These are phyloP conservation scores for Fusarium lyarnte DNA, from an alignment of 2,329 filamentous ascomycete species.

Conservation along the genomic window DNA sequence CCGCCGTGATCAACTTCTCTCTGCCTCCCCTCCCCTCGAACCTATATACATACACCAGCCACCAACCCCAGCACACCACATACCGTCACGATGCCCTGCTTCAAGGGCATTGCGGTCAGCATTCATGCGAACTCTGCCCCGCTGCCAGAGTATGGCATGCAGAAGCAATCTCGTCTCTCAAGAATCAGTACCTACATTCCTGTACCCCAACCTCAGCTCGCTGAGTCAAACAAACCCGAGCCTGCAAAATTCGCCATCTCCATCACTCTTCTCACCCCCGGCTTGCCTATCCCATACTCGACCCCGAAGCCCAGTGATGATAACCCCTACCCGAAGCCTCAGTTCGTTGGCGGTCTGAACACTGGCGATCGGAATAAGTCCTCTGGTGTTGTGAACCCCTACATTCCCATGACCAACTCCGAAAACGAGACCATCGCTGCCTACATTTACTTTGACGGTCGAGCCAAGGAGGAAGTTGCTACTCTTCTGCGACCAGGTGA, in stretches of 20 bases:
- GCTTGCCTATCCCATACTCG: conserved; percentile 90
- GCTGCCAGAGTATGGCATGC: conserved; percentile 91
- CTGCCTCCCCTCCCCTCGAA: conserved; percentile 32
- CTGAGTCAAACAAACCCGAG: conserved; percentile 78
- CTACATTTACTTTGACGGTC: conserved; percentile 98
- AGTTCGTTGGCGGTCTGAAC: conserved; percentile 76
- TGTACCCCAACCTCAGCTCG: conserved; percentile 85
- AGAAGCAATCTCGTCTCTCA: conserved; percentile 89
- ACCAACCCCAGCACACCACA: conserved; percentile 14
- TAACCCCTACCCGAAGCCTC: conserved; percentile 83
- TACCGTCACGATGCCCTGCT: conserved; percentile 80
- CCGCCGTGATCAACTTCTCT: conserved; percentile 24
- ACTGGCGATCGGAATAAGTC: conserved; percentile 62
- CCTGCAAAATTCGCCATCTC: conserved; percentile 98
- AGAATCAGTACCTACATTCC: conserved; percentile 98
- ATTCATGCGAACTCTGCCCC: conserved; percentile 86
- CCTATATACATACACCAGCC: conserved; percentile 18
- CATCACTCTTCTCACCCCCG: conserved; percentile 91
- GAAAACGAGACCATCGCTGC: conserved; percentile 97
- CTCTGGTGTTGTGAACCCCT: conserved; percentile 75
- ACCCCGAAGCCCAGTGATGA: conserved; percentile 80
- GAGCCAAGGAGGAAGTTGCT: conserved; percentile 95
- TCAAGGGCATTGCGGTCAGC: conserved; percentile 98
- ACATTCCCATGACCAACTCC: conserved; percentile 90
- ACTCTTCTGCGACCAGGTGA: conserved; percentile 91